A percentile compares a stretch with the other conserved stretches of the same genome.
Conservation (phyloP, 2,329 filamentous ascomycete genomes). For the Pestalotiopsis sp. region DNA sequence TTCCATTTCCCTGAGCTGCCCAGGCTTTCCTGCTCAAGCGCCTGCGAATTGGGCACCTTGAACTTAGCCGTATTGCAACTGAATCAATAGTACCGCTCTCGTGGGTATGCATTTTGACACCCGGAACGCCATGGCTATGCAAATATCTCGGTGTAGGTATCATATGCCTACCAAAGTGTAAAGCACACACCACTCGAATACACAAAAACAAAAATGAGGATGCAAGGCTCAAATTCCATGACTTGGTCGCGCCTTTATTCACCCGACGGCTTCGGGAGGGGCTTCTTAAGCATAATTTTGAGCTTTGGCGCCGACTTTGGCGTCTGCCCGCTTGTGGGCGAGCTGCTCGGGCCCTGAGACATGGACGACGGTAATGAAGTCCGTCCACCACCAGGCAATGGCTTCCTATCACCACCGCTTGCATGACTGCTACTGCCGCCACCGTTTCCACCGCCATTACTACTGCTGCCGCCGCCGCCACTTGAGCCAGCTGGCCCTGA, state of each 20-base stretch:
- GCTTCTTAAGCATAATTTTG: slow-evolving; percentile 26
- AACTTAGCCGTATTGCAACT: background rate
- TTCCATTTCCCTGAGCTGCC: too few species aligned
- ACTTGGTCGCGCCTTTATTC: background rate
- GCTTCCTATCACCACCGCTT: slow-evolving; percentile 14
- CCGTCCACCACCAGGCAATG: slow-evolving; percentile 21
- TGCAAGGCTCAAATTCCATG: background rate
- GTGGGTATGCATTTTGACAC: background rate
- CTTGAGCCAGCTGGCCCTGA: background rate
- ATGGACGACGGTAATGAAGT: slow-evolving; percentile 18
- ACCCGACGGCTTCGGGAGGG: background rate
- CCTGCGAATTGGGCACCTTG: background rate
- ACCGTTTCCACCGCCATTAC: background rate
- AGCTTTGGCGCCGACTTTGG: slow-evolving; percentile 30
- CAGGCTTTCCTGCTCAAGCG: background rate
- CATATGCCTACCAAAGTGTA: background rate
- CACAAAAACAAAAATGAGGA: slow-evolving; percentile 15
- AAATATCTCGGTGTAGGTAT: background rate
- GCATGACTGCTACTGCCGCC: background rate
- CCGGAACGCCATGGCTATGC: background rate
- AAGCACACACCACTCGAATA: slow-evolving; percentile 23
- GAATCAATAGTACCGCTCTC: background rate
- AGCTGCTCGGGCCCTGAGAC: slow-evolving; percentile 12
- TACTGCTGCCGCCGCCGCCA: background rate
- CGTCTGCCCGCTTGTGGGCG: slow-evolving; percentile 19